Evolutionary conservation across 352 stramenopile species (phyloP).

Genomic region (Stramenopiles sp.): DNA sequence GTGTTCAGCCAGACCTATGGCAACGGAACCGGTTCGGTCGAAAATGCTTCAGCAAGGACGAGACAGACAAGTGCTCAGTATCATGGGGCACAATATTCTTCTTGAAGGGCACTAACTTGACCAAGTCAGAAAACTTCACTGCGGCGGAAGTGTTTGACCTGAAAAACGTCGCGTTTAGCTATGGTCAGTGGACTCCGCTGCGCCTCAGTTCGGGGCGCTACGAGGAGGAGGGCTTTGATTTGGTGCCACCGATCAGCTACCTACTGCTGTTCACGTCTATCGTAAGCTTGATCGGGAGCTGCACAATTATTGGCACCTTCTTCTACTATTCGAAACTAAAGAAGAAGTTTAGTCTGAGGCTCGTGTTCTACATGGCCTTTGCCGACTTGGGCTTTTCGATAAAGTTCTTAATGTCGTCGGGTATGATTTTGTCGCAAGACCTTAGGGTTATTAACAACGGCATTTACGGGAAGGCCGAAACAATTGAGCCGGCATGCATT

Average conservation of each 20-base stretch:
- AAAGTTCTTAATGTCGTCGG: neutral
- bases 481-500: neutral
- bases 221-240: neutral
- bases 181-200: neutral
- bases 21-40: neutral
- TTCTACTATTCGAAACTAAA: neutral
- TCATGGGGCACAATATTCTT: constrained; percentile 1
- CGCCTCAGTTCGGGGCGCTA: neutral
- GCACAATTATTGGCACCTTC: neutral
- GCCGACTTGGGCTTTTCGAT: neutral
- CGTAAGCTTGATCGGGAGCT: neutral
- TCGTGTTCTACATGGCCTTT: neutral
- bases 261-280: neutral
- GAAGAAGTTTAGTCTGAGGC: neutral
- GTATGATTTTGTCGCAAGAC: neutral
- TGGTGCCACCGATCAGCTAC: neutral
- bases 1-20: no score
- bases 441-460: neutral
- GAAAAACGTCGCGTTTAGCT: neutral
- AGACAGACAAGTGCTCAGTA: neutral
- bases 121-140: neutral
- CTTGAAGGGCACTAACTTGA: neutral
- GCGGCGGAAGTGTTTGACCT: neutral
- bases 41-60: neutral
- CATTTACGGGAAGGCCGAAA: neutral